Evolutionary conservation across 31 red algal species (phyloP), one percentile per base, ranked within the genome.

Genomic region (Asparagopsis taxiformis): DNA sequence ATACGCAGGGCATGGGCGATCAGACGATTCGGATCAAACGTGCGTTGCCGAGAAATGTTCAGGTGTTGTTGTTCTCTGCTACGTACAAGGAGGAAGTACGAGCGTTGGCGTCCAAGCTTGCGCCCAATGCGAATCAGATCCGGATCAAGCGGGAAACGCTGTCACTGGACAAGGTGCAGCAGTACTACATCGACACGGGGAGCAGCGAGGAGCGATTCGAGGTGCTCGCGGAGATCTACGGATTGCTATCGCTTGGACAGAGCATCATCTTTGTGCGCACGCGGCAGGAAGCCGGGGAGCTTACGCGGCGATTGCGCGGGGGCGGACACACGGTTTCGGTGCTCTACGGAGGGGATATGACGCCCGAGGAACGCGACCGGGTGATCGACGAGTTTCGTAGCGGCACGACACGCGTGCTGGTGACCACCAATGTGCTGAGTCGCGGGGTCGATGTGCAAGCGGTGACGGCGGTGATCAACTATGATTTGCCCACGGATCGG

Each of bases 201-300:
- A 59, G 58, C 36, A 69, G 54, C 4, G 94, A 87, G 9, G 73
- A 70, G 28, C 83, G 94, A 15, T 93, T 90, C 49, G 75, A 83
- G 3, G 66, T 97, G 6, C 80, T 97, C 15, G 62, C 65, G 21
- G 94, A 97, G 19, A 97, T 92, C 19, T 97, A 97, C 65, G 90
- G 65, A 8, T 68, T 83, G 20, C 73, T 97, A 21, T 60, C 65
- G 8, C 53, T 97, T 25, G 90, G 90, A 17, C 94, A 97, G 69
- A 93, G 83, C 21, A 87, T 97, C 55, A 97, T 97, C 25, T 97
- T 97, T 55, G 94, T 97, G 23, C 56, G 88, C n/a, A 84, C 70
- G 0, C 57, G 90, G 36, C 38, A 62, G 15, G 75, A 73, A 36
- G 94, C 94, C 3, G 52, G 38, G 1, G 51, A 70, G 3, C 75